phyloP scores from a whole-genome alignment of 805 yeast species.

The Saccharomyces paradoxus region DNA sequence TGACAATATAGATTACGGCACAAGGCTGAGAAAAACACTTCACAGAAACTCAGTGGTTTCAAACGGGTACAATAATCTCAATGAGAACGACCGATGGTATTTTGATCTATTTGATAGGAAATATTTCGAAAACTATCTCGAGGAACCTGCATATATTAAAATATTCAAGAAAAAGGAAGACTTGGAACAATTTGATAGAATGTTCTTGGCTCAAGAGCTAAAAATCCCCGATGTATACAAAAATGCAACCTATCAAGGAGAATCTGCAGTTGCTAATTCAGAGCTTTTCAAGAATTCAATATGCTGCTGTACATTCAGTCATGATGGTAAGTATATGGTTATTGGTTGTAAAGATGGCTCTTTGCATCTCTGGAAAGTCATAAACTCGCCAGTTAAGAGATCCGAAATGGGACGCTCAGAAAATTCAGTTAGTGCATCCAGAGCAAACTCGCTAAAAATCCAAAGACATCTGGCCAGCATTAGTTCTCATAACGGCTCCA shows the following conservation, averaged over 20 bases:
- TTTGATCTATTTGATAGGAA: conserved; percentile 29
- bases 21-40: not conserved
- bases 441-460: conserved; percentile 5
- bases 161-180: conserved; percentile 39
- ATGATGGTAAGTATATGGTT: conserved; percentile 77
- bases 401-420: conserved; percentile 32
- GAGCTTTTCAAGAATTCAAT: conserved; percentile 36
- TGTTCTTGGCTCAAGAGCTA: conserved; percentile 62
- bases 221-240: conserved; percentile 18
- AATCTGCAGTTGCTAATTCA: not conserved
- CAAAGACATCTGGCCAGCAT: not conserved
- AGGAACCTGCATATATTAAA: conserved; percentile 49
- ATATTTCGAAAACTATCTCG: conserved; percentile 36
- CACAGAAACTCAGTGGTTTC: not conserved
- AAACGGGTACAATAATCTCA: conserved; percentile 1
- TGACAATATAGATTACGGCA: not conserved
- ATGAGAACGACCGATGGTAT: conserved; percentile 2
- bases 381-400: conserved; percentile 63
- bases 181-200: conserved; percentile 40
- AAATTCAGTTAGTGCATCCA: conserved; percentile 8
- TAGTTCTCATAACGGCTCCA: not conserved
- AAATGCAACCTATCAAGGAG: not conserved
- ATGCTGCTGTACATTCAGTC: conserved; percentile 67
- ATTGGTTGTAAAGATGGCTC: conserved; percentile 72
- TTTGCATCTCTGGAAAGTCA: conserved; percentile 71